Evolutionary conservation across 139 green algal species (phyloP), one percentile per base, ranked within the genome.

Genomic region (Chlorella sp.): DNA sequence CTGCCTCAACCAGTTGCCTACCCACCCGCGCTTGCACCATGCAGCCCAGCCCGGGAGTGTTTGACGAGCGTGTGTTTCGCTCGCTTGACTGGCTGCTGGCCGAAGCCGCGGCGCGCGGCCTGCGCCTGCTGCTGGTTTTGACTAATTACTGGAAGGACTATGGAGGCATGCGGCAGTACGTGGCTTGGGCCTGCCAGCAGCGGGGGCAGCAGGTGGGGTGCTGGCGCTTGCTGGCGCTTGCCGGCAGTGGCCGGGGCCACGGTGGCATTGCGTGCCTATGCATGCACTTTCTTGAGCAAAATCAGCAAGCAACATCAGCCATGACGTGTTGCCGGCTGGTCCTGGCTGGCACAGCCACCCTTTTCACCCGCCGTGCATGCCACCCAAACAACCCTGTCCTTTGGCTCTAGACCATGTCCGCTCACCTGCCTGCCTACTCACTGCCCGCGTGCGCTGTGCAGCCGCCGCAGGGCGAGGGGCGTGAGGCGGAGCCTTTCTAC

Each of bases 81-180:
- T 94, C 87, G 1, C 89, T 98, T 36, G 95, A 98, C 89, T 97
- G 84, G 86, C 75, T 97, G 39, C 2, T 98, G 15, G 86, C 80
- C 3, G 89, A 96, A 87, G 92, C 94, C 3, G 85, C 88, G 0
- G 76, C 53, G 21, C 88, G 91, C 0, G 88, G 92, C 11, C 78
- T 96, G 36, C 88, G 90, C 68, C 83, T 98, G 37, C 85, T 97
- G 21, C 88, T 98, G 80, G 91, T 76, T 3, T 87, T 98, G 0
- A 95, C 91, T 60, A 98, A 98, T 85, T 97, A 95, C 68, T 98
- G 95, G 95, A 19, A 88, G 68, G 87, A 90, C 40, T 98, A 96
- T 88, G 96, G 96, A 18, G 96, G 96, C 69, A 97, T 98, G 94
- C 57, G 76, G 19, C 91, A 96, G 68, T 98, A 98, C 86, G 96